These are phyloP conservation scores for Colletotrichum magnum DNA, from an alignment of 2,329 filamentous ascomycete species.

Conservation along the genomic window DNA sequence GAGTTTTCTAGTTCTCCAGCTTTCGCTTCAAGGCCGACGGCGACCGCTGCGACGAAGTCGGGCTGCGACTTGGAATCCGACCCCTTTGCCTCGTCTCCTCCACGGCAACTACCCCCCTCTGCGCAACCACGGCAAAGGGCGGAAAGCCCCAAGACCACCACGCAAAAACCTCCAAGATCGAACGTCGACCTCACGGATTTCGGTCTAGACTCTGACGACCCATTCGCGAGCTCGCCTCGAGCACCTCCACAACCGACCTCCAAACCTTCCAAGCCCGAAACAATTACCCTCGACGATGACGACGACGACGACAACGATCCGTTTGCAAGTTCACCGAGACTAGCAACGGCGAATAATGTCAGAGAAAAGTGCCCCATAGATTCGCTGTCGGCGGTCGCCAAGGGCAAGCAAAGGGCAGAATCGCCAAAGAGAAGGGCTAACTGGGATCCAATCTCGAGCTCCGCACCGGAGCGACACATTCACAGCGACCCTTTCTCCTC, in stretches of 20 bases:
- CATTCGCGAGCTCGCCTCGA: constrained; percentile 45
- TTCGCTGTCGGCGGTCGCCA: not conserved
- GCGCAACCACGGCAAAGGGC: constrained; percentile 20
- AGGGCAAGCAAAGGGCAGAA: constrained; percentile 36
- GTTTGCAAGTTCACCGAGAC: constrained; percentile 9
- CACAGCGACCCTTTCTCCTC: constrained; percentile 33
- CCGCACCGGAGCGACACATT: constrained; percentile 57
- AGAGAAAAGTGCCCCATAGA: not conserved
- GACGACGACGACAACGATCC: constrained; percentile 17
- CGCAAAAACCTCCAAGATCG: not conserved
- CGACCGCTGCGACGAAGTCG: not conserved
- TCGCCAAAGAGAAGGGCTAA: constrained; percentile 46
- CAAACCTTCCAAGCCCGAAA: constrained; percentile 20
- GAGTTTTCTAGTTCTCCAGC: constrained; percentile 55
- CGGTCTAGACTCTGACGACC: constrained; percentile 38
- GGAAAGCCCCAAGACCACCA: constrained; percentile 45
- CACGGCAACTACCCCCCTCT: constrained; percentile 2
- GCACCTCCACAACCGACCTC: constrained; percentile 4
- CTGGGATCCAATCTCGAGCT: constrained; percentile 69
- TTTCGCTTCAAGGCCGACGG: not conserved
- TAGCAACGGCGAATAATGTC: not conserved
- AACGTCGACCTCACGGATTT: not conserved
- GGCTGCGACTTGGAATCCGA: constrained; percentile 24
- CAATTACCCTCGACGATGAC: constrained; percentile 25
- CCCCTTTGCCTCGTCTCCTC: constrained; percentile 45